Base-by-base conservation (phyloP, 352 stramenopile genomes). In the Pythium biforme region DNA sequence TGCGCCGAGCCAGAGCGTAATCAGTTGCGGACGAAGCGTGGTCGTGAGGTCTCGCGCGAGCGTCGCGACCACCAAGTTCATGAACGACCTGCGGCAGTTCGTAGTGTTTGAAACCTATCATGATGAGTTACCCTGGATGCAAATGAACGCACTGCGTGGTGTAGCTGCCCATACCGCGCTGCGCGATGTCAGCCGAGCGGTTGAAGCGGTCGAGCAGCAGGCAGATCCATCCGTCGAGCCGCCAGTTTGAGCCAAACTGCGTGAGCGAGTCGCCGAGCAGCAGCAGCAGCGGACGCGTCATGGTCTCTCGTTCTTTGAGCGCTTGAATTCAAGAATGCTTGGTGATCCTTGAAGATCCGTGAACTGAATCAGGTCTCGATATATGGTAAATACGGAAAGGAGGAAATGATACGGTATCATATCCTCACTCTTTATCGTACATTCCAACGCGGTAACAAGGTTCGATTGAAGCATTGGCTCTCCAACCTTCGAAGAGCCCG, bases 221-320 rank as follows among this genome's bases (percentile, higher is more conserved):
- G 0, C 60, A 69, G 49, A 79, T 72, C 62, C 77, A 90, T 23
- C 78, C 78, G 26, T 59, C 57, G 27, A 59, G 66, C 19, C 70
- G 45, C 4, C 60, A 60, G 20, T 79, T 62, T 17, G 66, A 74
- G 12, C 64, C 78, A 39, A 69, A 62, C 58, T 90, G 56, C 19
- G 81, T 90, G 54, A 88, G 79, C 50, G 81, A 90, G 68, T 90
- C 81, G 1, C 80, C 80, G 14, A 87, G 73, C 43, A 86, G 77
- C 51, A 86, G 73, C 52, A 84, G 69, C 47, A 72, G 61, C 26
- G 76, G 76, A n/a, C 76, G 77, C 34, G 46, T 26, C 43, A 48
- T 33, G 29, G 29, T n/a, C 29, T 4, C 29, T 9, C 29, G 9
- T 4, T 9, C 4, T 33, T 33, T 33, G 29, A 33, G 9, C 29